Evolutionary conservation across 2,329 filamentous ascomycete genomes (phyloP), one percentile per base, ranked within the genome.

Genomic region (Beauveria sp.): DNA sequence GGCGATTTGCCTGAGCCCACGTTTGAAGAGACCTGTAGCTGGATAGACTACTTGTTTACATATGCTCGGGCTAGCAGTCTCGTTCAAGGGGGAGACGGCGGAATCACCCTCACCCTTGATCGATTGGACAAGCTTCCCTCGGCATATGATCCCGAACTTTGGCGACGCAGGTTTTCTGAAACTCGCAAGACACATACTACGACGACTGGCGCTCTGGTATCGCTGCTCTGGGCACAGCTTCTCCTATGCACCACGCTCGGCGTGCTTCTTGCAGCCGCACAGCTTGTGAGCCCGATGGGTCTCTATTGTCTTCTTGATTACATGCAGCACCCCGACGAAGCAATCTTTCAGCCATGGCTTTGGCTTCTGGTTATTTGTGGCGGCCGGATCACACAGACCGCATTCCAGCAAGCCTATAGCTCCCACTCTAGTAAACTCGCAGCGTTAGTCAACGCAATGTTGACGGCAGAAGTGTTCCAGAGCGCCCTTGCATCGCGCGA

Each of bases 401-500:
- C 83, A 47, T 69, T 75, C 59, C 82, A 79, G 63, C 81, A 85
- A 66, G 80, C 81, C 64, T 85, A 84, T 67, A 74, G 84, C 34
- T 85, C 84, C 65, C 79, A 73, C 1, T 80, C 80, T 8, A 84
- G 81, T 2, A 76, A 81, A n/a, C 69, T 84, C 47, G 70, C 83
- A 28, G 80, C 84, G 41, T 78, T 82, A 24, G 71, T 84, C 59
- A 83, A 82, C 65, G 77, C 81, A 28, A 57, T 57, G 55, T 18
- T 57, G 28, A 57, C 55, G n/a, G 24, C 41, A n/a, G 43, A 57
- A 37, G 43, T 57, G 8, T 57, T 48, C 44, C 55, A 40, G 18
- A 47, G 55, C 28, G 43, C 43, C n/a, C 55, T 57, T 10, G 24
- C 55, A 14, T 57, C 55, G 14, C 55, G 55, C 55, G 55, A 57